A percentile compares a stretch with the other conserved stretches of the same genome.
Evolutionary conservation across 495 filamentous ascomycete genomes (phyloP).

Genomic region (Neurospora discreta): DNA sequence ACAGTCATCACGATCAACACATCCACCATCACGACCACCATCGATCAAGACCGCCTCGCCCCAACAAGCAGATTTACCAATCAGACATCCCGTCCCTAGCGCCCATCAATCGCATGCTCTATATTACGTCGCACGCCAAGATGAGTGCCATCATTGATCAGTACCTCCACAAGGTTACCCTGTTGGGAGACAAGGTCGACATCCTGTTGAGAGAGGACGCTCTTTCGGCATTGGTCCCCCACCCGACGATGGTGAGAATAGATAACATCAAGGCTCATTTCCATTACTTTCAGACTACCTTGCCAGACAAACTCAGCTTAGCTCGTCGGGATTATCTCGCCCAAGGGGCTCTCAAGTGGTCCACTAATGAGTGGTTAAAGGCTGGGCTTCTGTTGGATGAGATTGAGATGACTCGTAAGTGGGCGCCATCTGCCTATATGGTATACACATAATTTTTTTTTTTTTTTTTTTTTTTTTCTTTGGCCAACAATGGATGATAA

Average conservation of each 20-base stretch:
- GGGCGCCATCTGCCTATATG: background rate
- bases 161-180: background rate
- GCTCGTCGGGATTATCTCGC: background rate
- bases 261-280: background rate
- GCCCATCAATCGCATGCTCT: background rate
- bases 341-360: background rate
- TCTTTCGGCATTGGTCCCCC: background rate
- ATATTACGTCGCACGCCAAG: background rate
- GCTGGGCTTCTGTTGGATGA: background rate
- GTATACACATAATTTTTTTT: too few relatives aligned
- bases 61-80: background rate
- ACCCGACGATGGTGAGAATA: background rate
- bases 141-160: background rate
- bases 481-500: background rate
- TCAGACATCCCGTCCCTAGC: background rate
- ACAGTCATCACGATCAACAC: background rate
- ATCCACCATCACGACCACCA: background rate
- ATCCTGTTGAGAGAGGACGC: background rate
- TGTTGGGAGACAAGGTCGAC: background rate
- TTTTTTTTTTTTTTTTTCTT: too few relatives aligned
- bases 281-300: background rate
- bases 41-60: background rate
- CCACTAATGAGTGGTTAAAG: background rate
- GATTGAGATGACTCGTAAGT: background rate
- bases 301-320: background rate